Base-by-base conservation (phyloP, 148 eudicot genomes). In the Drosera capensis region DNA sequence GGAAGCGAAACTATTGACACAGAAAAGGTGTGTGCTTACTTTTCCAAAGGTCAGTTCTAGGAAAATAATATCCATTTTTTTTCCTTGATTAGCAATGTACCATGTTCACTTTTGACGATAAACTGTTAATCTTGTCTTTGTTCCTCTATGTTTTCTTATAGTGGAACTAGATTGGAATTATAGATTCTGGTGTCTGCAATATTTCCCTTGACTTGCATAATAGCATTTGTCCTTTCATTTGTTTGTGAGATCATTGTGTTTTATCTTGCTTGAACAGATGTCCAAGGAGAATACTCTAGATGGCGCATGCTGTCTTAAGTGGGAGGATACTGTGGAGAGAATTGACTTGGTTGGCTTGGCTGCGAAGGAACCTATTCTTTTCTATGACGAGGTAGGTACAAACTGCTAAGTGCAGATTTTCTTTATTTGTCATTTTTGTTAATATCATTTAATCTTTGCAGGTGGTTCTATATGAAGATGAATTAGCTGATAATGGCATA, bases 381-480 rank as follows among this genome's bases (percentile, higher is more conserved):
- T 80, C 56, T 90, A 90, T 64, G 95, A 90, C 46, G 99, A 90
- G 87, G 99, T 90, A 42, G 55, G 67, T 23, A 39, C 14, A 14
- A 14, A 44, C 39, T 35, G 15, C 39, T 58, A 17, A 25, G 20
- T 23, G 15, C 14, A 1, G 23, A 48, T 30, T 1, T 31, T 14
- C 0, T 8, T 25, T 25, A 23, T 16, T 23, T 12, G 8, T 14
- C 43, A 21, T 7, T 12, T 11, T 26, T 24, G 2, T 28, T 43
- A 28, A 28, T 40, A 67, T 21, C 24, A 22, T 40, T 59, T 53
- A n/a, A 40, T 44, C 18, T 59, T 36, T 26, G 40, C 80, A 90
- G 95, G 83, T 84, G 26, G 62, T 80, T 55, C 67, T 90, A 54
- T 84, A 90, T 67, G 95, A 90, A 71, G 95, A 90, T 71, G 99